Base-by-base conservation (phyloP, 2,329 filamentous ascomycete species). In the Stemphylium vesicarium region DNA sequence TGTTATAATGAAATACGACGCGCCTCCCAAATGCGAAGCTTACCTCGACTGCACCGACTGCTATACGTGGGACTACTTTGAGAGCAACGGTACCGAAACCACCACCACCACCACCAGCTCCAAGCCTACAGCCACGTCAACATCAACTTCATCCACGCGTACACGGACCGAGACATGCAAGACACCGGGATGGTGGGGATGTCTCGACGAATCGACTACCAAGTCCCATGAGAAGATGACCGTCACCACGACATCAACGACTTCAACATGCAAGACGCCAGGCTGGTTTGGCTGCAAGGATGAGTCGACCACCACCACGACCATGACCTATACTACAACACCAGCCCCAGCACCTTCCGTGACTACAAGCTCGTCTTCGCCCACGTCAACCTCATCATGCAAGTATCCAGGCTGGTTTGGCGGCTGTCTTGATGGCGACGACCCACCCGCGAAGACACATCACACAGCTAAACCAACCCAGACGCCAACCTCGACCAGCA, bases 181-280 rank as follows among this genome's bases (percentile, higher is more conserved):
- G 75, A 96, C 93, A 1, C 93, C 93, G 24, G 92, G 93, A 4
- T 96, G 93, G 93, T 96, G 89, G 88, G 91, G 91, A 13, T 92
- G 87, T 70, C 78, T 90, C 35, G 89, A 91, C 62, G 83, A 88
- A 73, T 82, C 82, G 2, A 88, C 86, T 0, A 81, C 71, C 6
- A 75, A 71, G 0, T 75, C 79, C 3, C 79, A 79, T 11, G 80
- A 81, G 0, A 80, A 80, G 0, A 80, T 76, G 31, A 72, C 72
- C 0, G 69, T 82, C 0, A 80, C 80, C 1, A 72, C 72, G 2
- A 71, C 69, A 0, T 68, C 69, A 3, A 68, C 70, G 1, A 72
- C 68, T 3, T 71, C 69, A 0, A 82, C 77, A 71, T 53, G 84
- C 80, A n/a, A 78, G 48, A 78, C 75, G 2, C 85, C 85, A 2